Percentiles rank a stretch among this genome's conserved stretches.
phyloP scores from a whole-genome alignment of 331 rosid genomes.

The Telfairia occidentalis region DNA sequence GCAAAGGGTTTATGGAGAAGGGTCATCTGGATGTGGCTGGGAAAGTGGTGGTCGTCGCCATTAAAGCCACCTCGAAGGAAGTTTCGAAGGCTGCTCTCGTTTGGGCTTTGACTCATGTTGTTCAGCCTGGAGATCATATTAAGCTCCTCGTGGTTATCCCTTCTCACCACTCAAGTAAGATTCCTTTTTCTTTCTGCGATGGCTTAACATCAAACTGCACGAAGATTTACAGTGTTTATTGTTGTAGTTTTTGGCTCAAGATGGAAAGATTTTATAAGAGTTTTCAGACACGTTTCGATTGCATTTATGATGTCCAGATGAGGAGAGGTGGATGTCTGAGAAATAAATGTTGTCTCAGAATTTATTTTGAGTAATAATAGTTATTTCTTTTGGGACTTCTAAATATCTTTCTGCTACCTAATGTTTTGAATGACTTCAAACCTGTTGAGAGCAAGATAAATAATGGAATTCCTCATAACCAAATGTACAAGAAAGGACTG shows the following conservation, averaged over 20 bases:
- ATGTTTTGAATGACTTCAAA: not conserved
- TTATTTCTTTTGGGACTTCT: not conserved
- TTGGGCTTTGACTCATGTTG: conserved; percentile 98
- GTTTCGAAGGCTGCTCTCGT: conserved; percentile 62
- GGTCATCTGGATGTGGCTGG: conserved; percentile 38
- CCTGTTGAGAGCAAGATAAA: not conserved
- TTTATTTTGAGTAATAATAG: not conserved
- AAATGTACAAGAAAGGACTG: not conserved
- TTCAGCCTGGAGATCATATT: conserved; percentile 88
- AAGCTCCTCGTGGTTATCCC: conserved; percentile 77
- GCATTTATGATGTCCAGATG: conserved; percentile 9
- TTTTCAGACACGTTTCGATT: conserved; percentile 8
- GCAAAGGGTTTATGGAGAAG: conserved; percentile 23
- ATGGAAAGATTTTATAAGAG: not conserved
- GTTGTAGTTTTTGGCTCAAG: not conserved
- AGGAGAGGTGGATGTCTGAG: not conserved
- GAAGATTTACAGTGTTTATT: not conserved
- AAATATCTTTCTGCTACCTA: not conserved
- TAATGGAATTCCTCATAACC: not conserved
- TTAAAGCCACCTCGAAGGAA: conserved; percentile 60
- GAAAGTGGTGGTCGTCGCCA: conserved; percentile 84
- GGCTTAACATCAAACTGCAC: not conserved
- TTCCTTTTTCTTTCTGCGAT: not conserved
- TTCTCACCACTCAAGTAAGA: conserved; percentile 46
- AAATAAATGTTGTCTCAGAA: conserved; percentile 1